These are phyloP conservation scores for Cercospora zeae-maydis DNA, from an alignment of 2,329 filamentous ascomycete genomes.

Conservation along the genomic window DNA sequence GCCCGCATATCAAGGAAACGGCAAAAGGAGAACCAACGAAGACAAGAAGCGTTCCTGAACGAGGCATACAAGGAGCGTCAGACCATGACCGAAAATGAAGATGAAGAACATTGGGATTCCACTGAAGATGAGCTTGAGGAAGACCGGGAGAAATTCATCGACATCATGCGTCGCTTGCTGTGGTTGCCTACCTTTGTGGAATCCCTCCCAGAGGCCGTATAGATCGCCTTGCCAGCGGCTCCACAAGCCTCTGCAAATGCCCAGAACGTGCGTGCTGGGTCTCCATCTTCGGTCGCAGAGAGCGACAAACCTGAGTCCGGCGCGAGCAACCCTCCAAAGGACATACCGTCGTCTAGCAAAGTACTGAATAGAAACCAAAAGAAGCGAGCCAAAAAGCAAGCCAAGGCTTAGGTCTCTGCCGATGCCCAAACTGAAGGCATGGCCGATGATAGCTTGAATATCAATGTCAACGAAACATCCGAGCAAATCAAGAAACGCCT, in stretches of 20 bases:
- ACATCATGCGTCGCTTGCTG: conserved; percentile 47
- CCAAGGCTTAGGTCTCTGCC: conserved; percentile 18
- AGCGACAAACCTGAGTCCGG: neutral
- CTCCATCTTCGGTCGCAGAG: neutral
- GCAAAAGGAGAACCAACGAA: conserved; percentile 43
- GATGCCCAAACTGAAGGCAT: neutral
- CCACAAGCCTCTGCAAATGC: neutral
- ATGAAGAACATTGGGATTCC: conserved; percentile 47
- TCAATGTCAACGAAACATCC: neutral
- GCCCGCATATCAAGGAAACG: conserved; percentile 41
- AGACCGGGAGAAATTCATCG: conserved; percentile 44
- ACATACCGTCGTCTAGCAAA: conserved; percentile 55
- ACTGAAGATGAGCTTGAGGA: conserved; percentile 49
- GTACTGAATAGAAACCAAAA: conserved; percentile 9
- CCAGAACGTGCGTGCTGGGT: neutral
- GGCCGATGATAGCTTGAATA: neutral
- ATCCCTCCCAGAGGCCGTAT: neutral
- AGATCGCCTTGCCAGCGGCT: neutral
- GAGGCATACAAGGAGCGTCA: conserved; percentile 43
- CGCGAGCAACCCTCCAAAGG: neutral
- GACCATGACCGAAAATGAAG: conserved; percentile 34
- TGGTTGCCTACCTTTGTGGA: conserved; percentile 41
- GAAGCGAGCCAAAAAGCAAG: conserved; percentile 20
- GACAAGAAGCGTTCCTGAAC: conserved; percentile 46
- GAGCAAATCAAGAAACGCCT: neutral